These are phyloP conservation scores for Streptanthus diversifolius DNA, from an alignment of 345 rosid genomes.

Conservation along the genomic window DNA sequence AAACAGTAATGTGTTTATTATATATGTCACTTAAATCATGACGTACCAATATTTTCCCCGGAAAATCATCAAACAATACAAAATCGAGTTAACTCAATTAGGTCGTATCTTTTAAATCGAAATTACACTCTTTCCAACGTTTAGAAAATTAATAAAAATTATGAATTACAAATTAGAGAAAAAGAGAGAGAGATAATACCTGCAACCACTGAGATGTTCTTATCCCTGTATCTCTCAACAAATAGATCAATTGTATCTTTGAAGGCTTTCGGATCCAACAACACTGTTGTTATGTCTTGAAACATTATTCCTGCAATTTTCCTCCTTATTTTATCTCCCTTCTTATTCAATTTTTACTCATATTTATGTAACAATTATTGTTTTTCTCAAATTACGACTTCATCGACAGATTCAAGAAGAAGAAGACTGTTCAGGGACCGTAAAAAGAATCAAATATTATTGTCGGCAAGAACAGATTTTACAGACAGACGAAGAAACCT, in stretches of 20 bases:
- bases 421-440: not conserved
- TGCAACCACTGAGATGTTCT: slow-evolving; percentile 92
- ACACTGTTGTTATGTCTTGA: slow-evolving; percentile 89
- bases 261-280: slow-evolving; percentile 83
- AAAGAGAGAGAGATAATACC: slow-evolving; percentile 43
- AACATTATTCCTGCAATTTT: slow-evolving; percentile 77
- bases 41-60: slow-evolving; percentile 25
- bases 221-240: slow-evolving; percentile 84
- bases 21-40: slow-evolving; percentile 21
- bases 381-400: not conserved
- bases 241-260: slow-evolving; percentile 89
- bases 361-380: not conserved
- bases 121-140: slow-evolving; percentile 1
- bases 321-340: not conserved
- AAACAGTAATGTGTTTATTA: not conserved
- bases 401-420: not conserved
- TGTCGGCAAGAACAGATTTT: not conserved
- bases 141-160: not conserved
- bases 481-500: not conserved
- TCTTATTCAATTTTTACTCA: not conserved
- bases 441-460: not conserved
- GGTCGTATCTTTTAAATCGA: slow-evolving; percentile 5
- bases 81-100: slow-evolving; percentile 12
- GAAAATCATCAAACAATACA: slow-evolving; percentile 21
- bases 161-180: not conserved